Base-by-base conservation (phyloP, 176 grass and related monocot species). In the Carex parvula region DNA sequence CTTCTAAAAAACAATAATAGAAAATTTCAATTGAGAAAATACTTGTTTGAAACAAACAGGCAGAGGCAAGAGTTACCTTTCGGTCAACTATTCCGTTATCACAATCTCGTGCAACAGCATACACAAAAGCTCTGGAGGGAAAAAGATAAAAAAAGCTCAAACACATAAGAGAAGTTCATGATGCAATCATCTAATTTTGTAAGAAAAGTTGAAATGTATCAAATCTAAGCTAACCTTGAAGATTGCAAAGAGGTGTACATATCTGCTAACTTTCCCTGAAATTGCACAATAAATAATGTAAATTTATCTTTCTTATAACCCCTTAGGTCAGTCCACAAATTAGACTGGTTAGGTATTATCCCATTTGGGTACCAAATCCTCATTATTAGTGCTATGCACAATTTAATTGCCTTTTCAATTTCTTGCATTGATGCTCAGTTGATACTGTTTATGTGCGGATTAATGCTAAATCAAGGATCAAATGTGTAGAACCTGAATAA, bases 241-340 rank as follows among this genome's bases (percentile, higher is more conserved):
- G 95, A 91, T 70, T 98, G 95, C 87, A 98, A 89, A 41, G 95
- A 90, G 44, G 95, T 98, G 82, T 98, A 98, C 89, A 98, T 98
- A 66, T 98, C 95, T 66, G 95, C 92, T 86, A 98, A 85, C 83
- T 98, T 95, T 37, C 95, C 92, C 92, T 95, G 84, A 61, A 87
- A 17, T 83, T 83, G 68, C 20, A 79, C 46, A 81, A 77, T 81
- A 81, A 53, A 72, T 80, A 10, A 35, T 66, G 53, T 85, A 64
- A 82, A 72, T 46, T 66, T 15, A 68, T 77, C 22, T 54, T 77
- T 77, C 73, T 76, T 55, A 44, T 71, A 71, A 20, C 1, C 35
- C 17, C 1, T 12, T 8, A 76, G 4, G 21, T 76, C 21, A 54
- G 72, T 48, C 39, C n/a, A 70, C 39, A 71, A 33, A 37, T 18